Conservation (phyloP, 352 stramenopile species). For the Globisporangium recalcitrans region DNA sequence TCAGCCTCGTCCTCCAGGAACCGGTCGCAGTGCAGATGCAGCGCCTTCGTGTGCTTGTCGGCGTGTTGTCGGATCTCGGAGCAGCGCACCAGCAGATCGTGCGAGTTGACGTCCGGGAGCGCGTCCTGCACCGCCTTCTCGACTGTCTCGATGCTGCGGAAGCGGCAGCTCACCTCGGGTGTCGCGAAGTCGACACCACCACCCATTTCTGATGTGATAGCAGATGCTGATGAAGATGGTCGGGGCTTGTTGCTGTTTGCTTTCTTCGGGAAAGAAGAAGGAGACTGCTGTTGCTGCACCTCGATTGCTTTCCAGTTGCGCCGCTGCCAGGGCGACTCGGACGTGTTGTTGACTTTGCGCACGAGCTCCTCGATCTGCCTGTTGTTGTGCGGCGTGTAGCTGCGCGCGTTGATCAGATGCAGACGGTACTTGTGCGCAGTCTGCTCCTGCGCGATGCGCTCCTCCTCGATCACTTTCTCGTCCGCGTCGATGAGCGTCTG, state of each 20-base stretch:
- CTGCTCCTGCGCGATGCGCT: conserved; percentile 52
- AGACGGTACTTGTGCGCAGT: conserved; percentile 54
- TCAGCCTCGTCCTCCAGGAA: conserved; percentile 54
- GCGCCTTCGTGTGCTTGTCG: conserved; percentile 33
- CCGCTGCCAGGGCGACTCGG: conserved; percentile 61
- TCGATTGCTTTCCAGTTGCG: conserved; percentile 53
- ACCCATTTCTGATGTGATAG: neutral
- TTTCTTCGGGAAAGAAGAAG: neutral
- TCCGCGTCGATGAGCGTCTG: conserved; percentile 67
- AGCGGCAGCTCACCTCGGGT: conserved; percentile 12
- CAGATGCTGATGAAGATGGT: neutral
- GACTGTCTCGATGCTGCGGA: conserved; percentile 58
- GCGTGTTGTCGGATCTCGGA: conserved; percentile 57
- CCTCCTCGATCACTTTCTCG: conserved; percentile 58
- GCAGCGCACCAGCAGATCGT: conserved; percentile 65
- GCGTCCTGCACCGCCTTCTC: conserved; percentile 44
- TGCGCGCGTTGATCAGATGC: conserved; percentile 32
- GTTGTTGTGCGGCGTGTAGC: conserved; percentile 18
- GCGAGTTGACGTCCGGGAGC: conserved; percentile 52
- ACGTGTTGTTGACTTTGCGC: conserved; percentile 17
- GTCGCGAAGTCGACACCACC: neutral
- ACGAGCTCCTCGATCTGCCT: conserved; percentile 18
- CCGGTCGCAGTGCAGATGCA: conserved; percentile 39
- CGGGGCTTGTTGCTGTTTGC: neutral
- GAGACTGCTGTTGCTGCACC: conserved; percentile 6